phyloP scores from a whole-genome alignment of 139 green algal genomes.

The Tetraselmis chui region DNA sequence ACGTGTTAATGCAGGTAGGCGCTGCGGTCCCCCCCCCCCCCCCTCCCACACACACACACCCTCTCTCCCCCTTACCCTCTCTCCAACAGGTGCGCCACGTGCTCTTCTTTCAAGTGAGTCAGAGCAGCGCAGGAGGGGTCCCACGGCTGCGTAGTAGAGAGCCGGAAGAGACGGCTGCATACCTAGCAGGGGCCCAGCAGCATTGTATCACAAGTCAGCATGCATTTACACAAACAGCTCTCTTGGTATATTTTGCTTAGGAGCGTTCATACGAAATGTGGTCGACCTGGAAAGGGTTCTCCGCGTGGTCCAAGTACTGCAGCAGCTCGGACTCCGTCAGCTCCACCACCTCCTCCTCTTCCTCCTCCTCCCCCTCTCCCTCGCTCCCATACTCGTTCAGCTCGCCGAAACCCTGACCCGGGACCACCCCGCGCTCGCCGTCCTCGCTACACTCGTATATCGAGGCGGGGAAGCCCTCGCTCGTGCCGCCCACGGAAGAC shows the following conservation, averaged over 20 bases:
- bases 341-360: conserved; percentile 4
- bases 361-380: conserved; percentile 28
- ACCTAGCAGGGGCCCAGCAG: no score
- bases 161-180: conserved; percentile 29
- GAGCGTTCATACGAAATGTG: no score
- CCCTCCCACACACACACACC: no score
- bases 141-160: neutral
- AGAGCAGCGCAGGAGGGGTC: neutral
- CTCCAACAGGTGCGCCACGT: neutral
- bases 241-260: no score
- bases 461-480: neutral
- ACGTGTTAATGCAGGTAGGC: no score
- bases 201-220: no score
- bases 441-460: neutral
- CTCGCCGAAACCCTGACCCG: neutral
- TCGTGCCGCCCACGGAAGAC: neutral
- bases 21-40: no score
- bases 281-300: conserved; percentile 39
- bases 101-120: neutral
- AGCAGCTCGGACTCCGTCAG: conserved; percentile 23
- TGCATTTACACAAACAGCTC: no score
- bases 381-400: conserved; percentile 16
- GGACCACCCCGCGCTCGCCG: neutral
- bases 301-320: conserved; percentile 24
- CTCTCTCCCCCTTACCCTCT: neutral